Base-by-base conservation (phyloP, 805 yeast species). In the Ogataea allantospora region DNA sequence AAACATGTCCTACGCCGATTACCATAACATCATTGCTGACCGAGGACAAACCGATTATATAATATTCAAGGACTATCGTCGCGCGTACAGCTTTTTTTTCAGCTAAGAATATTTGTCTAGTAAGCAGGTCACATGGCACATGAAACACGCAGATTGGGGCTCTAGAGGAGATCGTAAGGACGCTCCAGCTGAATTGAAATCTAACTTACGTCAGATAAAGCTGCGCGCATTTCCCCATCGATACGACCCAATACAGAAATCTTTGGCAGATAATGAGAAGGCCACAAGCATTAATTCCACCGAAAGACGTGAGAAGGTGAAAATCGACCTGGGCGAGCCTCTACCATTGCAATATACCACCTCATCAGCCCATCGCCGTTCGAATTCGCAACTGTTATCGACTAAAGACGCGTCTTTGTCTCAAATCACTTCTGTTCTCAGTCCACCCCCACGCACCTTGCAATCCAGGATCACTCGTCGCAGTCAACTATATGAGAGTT, bases 251-350 rank as follows among this genome's bases (percentile, higher is more conserved):
- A 12, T 12, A 3, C 31, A 20, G 18, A 22, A 16, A 8, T 27
- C 35, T 2, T 14, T 27, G 26, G 25, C 25, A 8, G 34, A 30
- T 15, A 40, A 39, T 10, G 47, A 42, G 18, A 40, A 42, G 17
- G 34, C 43, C 1, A 40, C 40, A 28, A 24, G 20, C 26, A 17
- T 23, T 26, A 24, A 10, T 6, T 19, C 46, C 8, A 11, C n/a
- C 24, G 18, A 12, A 17, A 28, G 27, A 28, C 20, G 32, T 22
- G 25, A 36, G 33, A 33, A 25, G 20, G 20, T 32, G 3, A 40
- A 37, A 19, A 33, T 42, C 5, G 51, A 48, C 12, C 36, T 55
- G 17, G 61, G 61, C 3, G 44, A 46, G 26, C 62, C 62, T 2
- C 35, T 57, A 18, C 62, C 62, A 5, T 38, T 57, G 21, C 37